Evolutionary conservation across 306 rosid species (phyloP).

Genomic region (Prunus salicina): DNA sequence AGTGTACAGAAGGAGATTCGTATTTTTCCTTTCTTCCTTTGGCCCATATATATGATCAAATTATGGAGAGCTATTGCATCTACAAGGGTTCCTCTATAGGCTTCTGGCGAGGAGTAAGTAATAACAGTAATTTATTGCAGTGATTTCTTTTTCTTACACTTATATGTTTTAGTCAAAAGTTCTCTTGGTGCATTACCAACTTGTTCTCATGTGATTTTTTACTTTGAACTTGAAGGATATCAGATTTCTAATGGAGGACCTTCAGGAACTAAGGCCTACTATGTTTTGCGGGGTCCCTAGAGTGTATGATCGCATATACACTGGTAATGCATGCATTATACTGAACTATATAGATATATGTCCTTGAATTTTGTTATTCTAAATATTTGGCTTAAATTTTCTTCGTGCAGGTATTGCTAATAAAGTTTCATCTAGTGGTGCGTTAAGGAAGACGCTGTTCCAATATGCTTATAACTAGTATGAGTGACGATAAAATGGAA

Average conservation of each 20-base stretch:
- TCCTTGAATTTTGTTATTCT: conserved; percentile 14
- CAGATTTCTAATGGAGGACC: conserved; percentile 76
- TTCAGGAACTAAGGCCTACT: conserved; percentile 74
- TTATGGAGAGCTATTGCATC: conserved; percentile 78
- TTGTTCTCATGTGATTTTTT: conserved; percentile 9
- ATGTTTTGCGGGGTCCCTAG: conserved; percentile 90
- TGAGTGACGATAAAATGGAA: conserved; percentile 15
- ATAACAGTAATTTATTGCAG: conserved; percentile 1
- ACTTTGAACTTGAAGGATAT: conserved; percentile 57
- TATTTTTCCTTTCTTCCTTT: conserved; percentile 87
- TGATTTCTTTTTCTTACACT: background rate
- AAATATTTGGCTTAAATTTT: conserved; percentile 14
- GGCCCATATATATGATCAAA: conserved; percentile 82
- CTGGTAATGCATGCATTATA: conserved; percentile 36
- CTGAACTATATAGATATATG: background rate
- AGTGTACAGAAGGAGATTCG: conserved; percentile 74
- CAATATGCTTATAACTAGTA: conserved; percentile 83
- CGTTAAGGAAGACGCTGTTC: conserved; percentile 53
- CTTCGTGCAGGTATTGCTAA: conserved; percentile 47
- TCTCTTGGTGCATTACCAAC: too few species aligned
- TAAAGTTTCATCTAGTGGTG: conserved; percentile 70
- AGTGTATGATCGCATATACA: conserved; percentile 69
- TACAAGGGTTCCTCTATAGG: conserved; percentile 75
- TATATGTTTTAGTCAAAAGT: background rate
- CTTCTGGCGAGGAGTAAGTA: conserved; percentile 86